Base-by-base conservation (phyloP, 768 basidiomycete species). In the Russula compacta region DNA sequence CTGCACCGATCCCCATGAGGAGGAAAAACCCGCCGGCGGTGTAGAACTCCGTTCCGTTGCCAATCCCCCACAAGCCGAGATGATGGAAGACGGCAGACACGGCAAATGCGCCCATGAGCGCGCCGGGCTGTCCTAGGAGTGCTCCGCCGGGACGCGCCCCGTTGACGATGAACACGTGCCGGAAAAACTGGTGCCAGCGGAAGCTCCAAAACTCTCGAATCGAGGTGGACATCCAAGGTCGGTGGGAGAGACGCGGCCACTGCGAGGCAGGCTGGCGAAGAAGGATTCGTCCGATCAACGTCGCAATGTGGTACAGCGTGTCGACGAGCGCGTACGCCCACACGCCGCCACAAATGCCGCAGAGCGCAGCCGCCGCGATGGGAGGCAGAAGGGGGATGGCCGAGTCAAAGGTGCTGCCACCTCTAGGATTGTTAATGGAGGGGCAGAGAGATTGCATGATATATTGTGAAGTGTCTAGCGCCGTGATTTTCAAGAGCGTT, bases 11-110 rank as follows among this genome's bases (percentile, higher is more conserved):
- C 11, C 79, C 84, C 63, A 79, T 82, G 68, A 82, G 69, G 49
- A 86, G 43, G 68, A 86, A 88, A 68, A 81, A 85, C 1, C 78
- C 79, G 1, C 72, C 70, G 6, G 82, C 71, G 8, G 58, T 55
- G 7, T 59, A 12, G 0, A 80, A 76, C 43, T 86, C 79, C 1
- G 73, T 71, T 17, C 82, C 84, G 4, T 74, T 73, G 1, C 77
- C 79, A 79, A 86, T 79, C 6, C 81, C 82, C 76, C 79, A 85
- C 56, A 82, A 59, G 12, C 81, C 83, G 15, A 79, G 39, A 63
- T 82, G 77, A 58, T 90, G 87, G 4, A 87, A 67, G 7, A 81
- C n/a, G 4, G 78, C 84, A 0, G 87, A 89, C 7, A 80, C 60
- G 3, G 79, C 51, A 68, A 88, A 89, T 4, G 79, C 79, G 7